Evolutionary conservation across 1,139 yeast genomes (phyloP), one percentile per base, ranked within the genome.

Genomic region (Trichomonascaceae sp.): DNA sequence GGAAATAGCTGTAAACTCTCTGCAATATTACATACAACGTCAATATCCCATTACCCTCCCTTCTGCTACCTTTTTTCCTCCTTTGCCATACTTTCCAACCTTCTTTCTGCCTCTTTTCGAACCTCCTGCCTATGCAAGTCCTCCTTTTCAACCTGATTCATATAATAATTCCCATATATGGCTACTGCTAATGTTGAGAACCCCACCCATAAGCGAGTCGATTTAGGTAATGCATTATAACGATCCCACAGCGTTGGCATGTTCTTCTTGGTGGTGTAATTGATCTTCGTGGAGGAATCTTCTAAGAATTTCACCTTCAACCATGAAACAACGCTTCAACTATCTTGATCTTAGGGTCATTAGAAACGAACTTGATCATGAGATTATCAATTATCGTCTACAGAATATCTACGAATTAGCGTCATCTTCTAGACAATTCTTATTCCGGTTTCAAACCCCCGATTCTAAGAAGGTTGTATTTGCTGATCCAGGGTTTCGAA

Each of bases 321-420:
- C 19, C 44, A 50, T 48, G 52, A 49, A 91, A 85, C 98, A 91
- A 78, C 80, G 97, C 70, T 81, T 90, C 59, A 84, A 93, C 13
- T 85, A 95, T 2, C 75, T 91, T 57, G 98, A 91, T 70, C 78
- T 91, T 49, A 85, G 84, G 69, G 75, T 89, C 55, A 73, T 90
- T 47, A 77, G 85, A 1, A 72, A 78, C 38, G 99, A 93, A 67
- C 76, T 91, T 56, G 76, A 78, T 54, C 58, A 64, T 4, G 73
- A 77, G 52, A 63, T 89, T 47, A 75, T 79, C 55, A 83, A 84
- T 55, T 85, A 84, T 66, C 74, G 98, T 56, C 74, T 93, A 55
- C 91, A 85, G 60, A 93, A 93, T 69, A 85, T 93, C 55, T 91
- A 91, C 71, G 91, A 89, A 68, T 78, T 89, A 52, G 80, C 85